These are phyloP conservation scores for Dendrobium officinale DNA, from an alignment of 106 monocot species.

Conservation along the genomic window DNA sequence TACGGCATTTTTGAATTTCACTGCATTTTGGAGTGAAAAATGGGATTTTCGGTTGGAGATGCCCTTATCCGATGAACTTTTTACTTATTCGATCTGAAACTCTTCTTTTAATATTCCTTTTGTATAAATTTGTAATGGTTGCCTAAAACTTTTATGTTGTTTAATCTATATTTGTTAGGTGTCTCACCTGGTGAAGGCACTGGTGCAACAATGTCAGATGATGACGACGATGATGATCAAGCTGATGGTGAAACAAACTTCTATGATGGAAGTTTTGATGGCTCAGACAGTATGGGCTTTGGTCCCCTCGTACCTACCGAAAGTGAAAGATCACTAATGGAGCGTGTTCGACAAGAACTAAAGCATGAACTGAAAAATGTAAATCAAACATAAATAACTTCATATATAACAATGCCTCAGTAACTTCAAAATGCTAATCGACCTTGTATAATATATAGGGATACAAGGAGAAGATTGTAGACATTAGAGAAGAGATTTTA, in stretches of 20 bases:
- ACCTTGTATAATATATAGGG: slow-evolving; percentile 20
- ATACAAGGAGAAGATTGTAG: slow-evolving; percentile 71
- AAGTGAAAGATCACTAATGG: slow-evolving; percentile 20
- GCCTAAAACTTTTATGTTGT: too few relatives aligned
- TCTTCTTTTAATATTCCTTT: too few relatives aligned
- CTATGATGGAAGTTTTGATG: slow-evolving; percentile 19
- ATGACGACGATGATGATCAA: slow-evolving; percentile 13
- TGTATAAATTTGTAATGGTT: too few relatives aligned
- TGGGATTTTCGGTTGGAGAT: too few relatives aligned
- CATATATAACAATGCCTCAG: too few relatives aligned
- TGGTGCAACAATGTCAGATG: slow-evolving; percentile 28
- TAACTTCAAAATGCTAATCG: background rate
- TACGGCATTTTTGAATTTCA: too few relatives aligned
- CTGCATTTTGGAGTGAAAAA: too few relatives aligned
- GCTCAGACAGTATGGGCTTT: slow-evolving; percentile 16
- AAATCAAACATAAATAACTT: background rate
- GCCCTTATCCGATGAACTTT: too few relatives aligned
- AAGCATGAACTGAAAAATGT: slow-evolving; percentile 24
- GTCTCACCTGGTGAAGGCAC: slow-evolving; percentile 22
- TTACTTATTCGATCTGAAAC: too few relatives aligned
- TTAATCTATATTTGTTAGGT: background rate
- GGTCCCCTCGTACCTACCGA: slow-evolving; percentile 20
- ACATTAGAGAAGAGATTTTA: slow-evolving; percentile 68
- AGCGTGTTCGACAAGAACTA: slow-evolving; percentile 23
- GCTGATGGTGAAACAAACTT: slow-evolving; percentile 18